Evolutionary conservation across 2,329 filamentous ascomycete genomes (phyloP).

Genomic region (Fusarium mexicanum): DNA sequence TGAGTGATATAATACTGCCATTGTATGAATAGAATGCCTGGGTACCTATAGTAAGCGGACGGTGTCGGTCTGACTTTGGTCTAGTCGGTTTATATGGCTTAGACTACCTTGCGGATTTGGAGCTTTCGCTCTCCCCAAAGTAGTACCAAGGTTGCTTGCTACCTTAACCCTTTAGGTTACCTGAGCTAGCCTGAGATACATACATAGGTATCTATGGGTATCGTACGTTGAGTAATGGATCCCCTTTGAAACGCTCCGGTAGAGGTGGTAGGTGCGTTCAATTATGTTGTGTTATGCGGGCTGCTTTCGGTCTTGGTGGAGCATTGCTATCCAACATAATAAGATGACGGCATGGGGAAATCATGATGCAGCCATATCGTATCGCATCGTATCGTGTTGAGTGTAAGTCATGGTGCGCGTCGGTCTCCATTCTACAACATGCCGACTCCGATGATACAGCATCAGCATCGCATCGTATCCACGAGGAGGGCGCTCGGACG

Average conservation of each 20-base stretch:
- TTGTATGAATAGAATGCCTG: not conserved
- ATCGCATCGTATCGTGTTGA: slow-evolving; percentile 15
- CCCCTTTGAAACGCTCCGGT: slow-evolving; percentile 27
- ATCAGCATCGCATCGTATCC: slow-evolving; percentile 31
- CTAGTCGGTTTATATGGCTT: not conserved
- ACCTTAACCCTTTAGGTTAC: not conserved
- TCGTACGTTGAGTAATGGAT: slow-evolving; percentile 32
- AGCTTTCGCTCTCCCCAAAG: slow-evolving; percentile 11
- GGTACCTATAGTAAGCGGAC: slow-evolving; percentile 10
- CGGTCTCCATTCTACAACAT: slow-evolving; percentile 13
- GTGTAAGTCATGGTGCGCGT: not conserved
- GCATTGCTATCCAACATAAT: slow-evolving; percentile 11
- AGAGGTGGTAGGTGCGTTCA: slow-evolving; percentile 16
- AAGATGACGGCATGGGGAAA: slow-evolving; percentile 35
- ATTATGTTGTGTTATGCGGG: not conserved
- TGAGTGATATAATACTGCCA: slow-evolving; percentile 12
- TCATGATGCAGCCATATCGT: slow-evolving; percentile 34
- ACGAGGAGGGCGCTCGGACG: slow-evolving; percentile 26
- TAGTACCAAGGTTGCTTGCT: not conserved
- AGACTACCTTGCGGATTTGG: not conserved
- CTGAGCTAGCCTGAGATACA: not conserved
- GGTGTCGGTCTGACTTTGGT: slow-evolving; percentile 4
- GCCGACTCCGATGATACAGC: slow-evolving; percentile 27
- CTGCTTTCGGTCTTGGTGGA: slow-evolving; percentile 13
- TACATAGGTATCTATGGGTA: not conserved